Percentiles rank a stretch among this genome's conserved stretches.
Conservation (phyloP, 441 rosid genomes). For the Arabidopsis hybrid region DNA sequence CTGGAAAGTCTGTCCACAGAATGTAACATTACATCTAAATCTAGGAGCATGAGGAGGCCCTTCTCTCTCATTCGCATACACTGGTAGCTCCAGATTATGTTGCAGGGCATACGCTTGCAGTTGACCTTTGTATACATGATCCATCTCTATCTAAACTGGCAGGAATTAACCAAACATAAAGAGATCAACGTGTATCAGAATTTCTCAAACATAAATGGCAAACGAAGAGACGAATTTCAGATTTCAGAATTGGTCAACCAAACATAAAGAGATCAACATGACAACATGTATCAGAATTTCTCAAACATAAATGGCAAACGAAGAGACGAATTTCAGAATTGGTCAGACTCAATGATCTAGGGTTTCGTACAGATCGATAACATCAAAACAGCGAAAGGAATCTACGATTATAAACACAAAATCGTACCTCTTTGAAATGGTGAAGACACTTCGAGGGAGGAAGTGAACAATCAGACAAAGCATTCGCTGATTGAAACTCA, state of each 20-base stretch:
- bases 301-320: too few species aligned
- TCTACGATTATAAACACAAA: background rate
- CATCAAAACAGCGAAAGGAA: background rate
- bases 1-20: slow-evolving; percentile 61
- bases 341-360: background rate
- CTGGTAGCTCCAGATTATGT: slow-evolving; percentile 57
- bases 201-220: background rate
- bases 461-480: slow-evolving; percentile 1
- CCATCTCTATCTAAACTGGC: slow-evolving; percentile 24
- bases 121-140: slow-evolving; percentile 54
- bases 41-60: slow-evolving; percentile 78
- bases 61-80: slow-evolving; percentile 58
- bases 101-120: slow-evolving; percentile 64
- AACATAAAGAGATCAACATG: too few species aligned
- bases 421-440: slow-evolving; percentile 11
- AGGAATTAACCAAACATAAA: slow-evolving; percentile 2
- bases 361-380: background rate
- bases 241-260: background rate
- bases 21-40: slow-evolving; percentile 65
- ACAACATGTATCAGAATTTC: too few species aligned
- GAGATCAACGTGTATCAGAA: background rate
- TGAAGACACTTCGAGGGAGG: background rate
- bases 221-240: background rate
- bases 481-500: background rate
- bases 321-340: too few species aligned